A percentile compares a stretch with the other conserved stretches of the same genome.
Evolutionary conservation across 2,329 filamentous ascomycete genomes (phyloP).

Genomic region (Neofusicoccum sp.): DNA sequence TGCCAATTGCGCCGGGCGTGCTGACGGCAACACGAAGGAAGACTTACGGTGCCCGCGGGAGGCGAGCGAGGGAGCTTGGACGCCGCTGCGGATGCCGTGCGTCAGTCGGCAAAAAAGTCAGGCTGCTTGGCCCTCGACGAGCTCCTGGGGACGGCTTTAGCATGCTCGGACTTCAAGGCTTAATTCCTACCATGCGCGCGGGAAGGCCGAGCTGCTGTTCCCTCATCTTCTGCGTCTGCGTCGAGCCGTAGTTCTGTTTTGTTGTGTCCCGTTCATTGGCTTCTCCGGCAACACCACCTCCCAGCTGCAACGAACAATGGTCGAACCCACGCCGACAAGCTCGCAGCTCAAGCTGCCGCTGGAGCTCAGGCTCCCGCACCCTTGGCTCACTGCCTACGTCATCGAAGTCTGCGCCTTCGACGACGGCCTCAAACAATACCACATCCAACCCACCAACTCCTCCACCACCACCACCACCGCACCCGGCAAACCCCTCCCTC

Average conservation of each 20-base stretch:
- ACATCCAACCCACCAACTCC: background rate
- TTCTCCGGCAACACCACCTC: background rate
- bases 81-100: too few relatives aligned
- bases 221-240: too few relatives aligned
- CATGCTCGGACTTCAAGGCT: too few relatives aligned
- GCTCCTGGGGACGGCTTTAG: too few relatives aligned
- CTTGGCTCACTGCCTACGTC: slow-evolving; percentile 39
- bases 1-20: background rate
- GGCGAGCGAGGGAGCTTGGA: too few relatives aligned
- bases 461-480: too few relatives aligned
- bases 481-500: slow-evolving; percentile 26
- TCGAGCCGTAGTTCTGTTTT: background rate
- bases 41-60: background rate
- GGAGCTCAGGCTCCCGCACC: slow-evolving; percentile 31
- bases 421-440: background rate
- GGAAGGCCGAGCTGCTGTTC: too few relatives aligned
- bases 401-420: background rate
- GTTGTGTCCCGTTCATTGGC: background rate
- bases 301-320: background rate
- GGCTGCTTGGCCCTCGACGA: too few relatives aligned
- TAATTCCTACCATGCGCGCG: too few relatives aligned
- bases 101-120: too few relatives aligned
- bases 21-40: background rate
- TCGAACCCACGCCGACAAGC: background rate
- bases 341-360: slow-evolving; percentile 2